A percentile compares a stretch with the other conserved stretches of the same genome.
Evolutionary conservation across 768 basidiomycete genomes (phyloP).

Genomic region (Candolleomyces efflorescens): DNA sequence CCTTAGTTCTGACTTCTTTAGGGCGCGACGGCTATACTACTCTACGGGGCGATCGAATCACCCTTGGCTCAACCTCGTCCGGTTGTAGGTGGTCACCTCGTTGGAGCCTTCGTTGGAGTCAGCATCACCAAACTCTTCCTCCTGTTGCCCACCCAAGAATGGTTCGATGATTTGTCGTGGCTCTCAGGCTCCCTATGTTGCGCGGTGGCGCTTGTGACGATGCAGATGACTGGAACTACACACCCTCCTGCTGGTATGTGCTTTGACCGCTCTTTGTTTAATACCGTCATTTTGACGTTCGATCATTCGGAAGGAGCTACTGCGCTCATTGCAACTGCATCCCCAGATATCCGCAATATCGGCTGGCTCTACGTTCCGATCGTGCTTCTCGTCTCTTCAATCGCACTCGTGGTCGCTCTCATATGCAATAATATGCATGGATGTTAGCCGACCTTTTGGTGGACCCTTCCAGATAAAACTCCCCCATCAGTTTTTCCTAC

Average conservation of each 20-base stretch:
- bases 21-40: slow-evolving; percentile 54
- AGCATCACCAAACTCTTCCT: slow-evolving; percentile 49
- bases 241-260: slow-evolving; percentile 50
- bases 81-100: slow-evolving; percentile 47
- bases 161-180: slow-evolving; percentile 42
- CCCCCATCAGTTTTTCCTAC: slow-evolving; percentile 2
- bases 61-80: slow-evolving; percentile 51
- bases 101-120: slow-evolving; percentile 44
- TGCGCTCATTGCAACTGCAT: slow-evolving; percentile 45
- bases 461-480: slow-evolving; percentile 15
- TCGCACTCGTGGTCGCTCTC: slow-evolving; percentile 43
- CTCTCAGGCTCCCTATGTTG: slow-evolving; percentile 44
- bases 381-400: slow-evolving; percentile 41
- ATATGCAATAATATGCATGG: slow-evolving; percentile 48
- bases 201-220: slow-evolving; percentile 37
- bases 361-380: slow-evolving; percentile 54
- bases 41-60: slow-evolving; percentile 49
- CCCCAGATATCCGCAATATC: slow-evolving; percentile 35
- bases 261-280: background rate
- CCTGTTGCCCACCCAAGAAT: slow-evolving; percentile 37
- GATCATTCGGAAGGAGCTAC: slow-evolving; percentile 36
- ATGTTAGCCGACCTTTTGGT: slow-evolving; percentile 48
- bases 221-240: slow-evolving; percentile 49
- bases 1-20: slow-evolving; percentile 14
- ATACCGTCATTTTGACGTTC: background rate